These are phyloP conservation scores for Penicillium macrosclerotiorum DNA, from an alignment of 495 filamentous ascomycete species.

Conservation along the genomic window DNA sequence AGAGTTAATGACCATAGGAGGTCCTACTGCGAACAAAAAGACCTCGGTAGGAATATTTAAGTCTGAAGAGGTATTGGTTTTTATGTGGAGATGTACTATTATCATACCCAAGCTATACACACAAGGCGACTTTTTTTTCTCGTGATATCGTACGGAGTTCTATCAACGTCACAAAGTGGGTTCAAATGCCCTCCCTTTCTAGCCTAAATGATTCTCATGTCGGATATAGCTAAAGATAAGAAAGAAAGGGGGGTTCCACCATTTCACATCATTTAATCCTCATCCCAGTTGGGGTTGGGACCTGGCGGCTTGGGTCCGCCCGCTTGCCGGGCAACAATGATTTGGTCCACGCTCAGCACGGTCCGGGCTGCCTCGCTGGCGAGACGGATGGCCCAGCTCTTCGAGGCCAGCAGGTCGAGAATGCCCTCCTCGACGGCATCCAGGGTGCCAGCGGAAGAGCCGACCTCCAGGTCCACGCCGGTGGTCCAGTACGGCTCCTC, in stretches of 20 bases:
- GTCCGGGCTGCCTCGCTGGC: conserved; percentile 94
- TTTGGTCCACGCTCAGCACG: conserved; percentile 95
- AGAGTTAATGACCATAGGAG: too few species aligned
- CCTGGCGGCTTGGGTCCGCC: conserved; percentile 96
- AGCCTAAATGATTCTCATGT: too few species aligned
- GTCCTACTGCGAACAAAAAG: too few species aligned
- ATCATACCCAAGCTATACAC: conserved; percentile 26
- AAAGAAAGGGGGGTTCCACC: too few species aligned
- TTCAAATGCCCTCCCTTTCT: too few species aligned
- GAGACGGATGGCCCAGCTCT: conserved; percentile 94
- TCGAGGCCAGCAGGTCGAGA: conserved; percentile 83
- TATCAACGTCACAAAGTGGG: conserved; percentile 25
- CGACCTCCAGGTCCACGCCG: conserved; percentile 90
- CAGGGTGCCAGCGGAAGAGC: conserved; percentile 73
- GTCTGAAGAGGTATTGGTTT: conserved; percentile 7
- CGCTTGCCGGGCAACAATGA: conserved; percentile 96
- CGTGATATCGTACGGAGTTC: conserved; percentile 31
- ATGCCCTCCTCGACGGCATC: conserved; percentile 90
- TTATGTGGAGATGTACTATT: conserved; percentile 19
- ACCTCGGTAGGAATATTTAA: not conserved
- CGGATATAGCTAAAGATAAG: too few species aligned
- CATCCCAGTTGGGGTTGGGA: conserved; percentile 97
- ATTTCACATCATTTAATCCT: conserved; percentile 61
- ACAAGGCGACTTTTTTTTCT: conserved; percentile 21
- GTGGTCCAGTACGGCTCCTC: conserved; percentile 78